Percentiles rank a stretch among this genome's conserved stretches.
phyloP scores from a whole-genome alignment of 768 basidiomycete species.

The Chalciporus piperatus region DNA sequence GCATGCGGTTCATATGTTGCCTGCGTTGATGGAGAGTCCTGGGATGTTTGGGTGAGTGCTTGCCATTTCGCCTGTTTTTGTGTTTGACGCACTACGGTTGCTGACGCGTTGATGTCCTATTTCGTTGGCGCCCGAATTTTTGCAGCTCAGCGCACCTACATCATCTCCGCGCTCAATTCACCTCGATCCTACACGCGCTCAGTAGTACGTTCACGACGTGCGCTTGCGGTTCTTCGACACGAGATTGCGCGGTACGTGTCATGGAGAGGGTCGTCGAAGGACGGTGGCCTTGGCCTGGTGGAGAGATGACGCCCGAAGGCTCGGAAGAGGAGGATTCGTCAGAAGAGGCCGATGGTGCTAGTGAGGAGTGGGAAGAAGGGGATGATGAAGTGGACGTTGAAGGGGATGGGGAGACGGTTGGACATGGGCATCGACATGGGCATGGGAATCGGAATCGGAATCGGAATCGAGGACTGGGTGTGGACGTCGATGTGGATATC shows the following conservation, averaged over 20 bases:
- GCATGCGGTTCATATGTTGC: slow-evolving; percentile 76
- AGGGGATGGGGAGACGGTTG: slow-evolving; percentile 21
- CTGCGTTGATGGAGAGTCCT: slow-evolving; percentile 60
- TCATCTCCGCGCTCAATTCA: slow-evolving; percentile 62
- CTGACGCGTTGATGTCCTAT: no score
- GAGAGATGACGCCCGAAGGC: slow-evolving; percentile 24
- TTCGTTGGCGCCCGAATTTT: no score
- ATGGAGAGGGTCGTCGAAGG: slow-evolving; percentile 64
- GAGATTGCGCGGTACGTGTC: slow-evolving; percentile 60
- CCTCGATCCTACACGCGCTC: slow-evolving; percentile 67
- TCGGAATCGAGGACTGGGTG: slow-evolving; percentile 19
- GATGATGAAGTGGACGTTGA: slow-evolving; percentile 18
- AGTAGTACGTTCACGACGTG: slow-evolving; percentile 72
- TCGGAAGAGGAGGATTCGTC: slow-evolving; percentile 21
- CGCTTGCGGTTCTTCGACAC: slow-evolving; percentile 62
- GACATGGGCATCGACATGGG: background rate
- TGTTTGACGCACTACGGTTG: background rate
- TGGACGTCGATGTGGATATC: slow-evolving; percentile 25
- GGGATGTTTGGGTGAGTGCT: slow-evolving; percentile 59
- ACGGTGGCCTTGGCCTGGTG: slow-evolving; percentile 30
- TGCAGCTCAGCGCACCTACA: slow-evolving; percentile 45
- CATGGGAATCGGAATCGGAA: background rate
- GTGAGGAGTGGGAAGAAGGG: slow-evolving; percentile 13
- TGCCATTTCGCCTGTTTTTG: no score
- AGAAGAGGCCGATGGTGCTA: slow-evolving; percentile 7